Base-by-base conservation (phyloP, 495 filamentous ascomycete genomes). In the Baudoinia panamericana region DNA sequence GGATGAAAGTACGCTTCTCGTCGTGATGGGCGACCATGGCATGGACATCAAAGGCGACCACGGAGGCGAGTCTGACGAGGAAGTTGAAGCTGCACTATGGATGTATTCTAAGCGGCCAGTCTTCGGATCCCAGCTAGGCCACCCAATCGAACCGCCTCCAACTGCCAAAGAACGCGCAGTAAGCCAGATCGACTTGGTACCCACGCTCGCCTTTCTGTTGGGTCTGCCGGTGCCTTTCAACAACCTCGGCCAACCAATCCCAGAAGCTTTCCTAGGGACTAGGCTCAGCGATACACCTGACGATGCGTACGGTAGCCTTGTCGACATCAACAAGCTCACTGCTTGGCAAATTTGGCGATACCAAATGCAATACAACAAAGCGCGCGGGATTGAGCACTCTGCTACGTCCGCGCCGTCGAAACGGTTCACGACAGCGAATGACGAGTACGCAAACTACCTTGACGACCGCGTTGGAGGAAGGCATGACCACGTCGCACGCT, bases 11-110 rank as follows among this genome's bases (percentile, higher is more conserved):
- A 96, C 90, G 2, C 62, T 97, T 20, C 64, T 97, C 32, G 78
- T 97, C 12, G 82, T 96, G 12, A 93, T 97, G 84, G 90, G 90
- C 8, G 90, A 97, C 57, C 90, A 97, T 58, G 90, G 90, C 7
- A 97, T 97, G 90, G 90, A 97, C 61, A 65, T 70, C 18, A 97
- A 97, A 63, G 90, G 90, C 5, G 90, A 97, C 53, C 90, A 97
- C 53, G 90, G 90, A 29, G 90, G 90, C 30, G 90, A 97, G 61
- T 94, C 86, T 10, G 79, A 92, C 52, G 85, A 93, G 30, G 90
- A 97, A 54, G 72, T 97, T 20, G 75, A 96, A 59, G 86, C 90
- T 43, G 90, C 92, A 1, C 56, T 97, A 35, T 97, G 92, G 90
- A 88, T 97, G 85, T 97, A 95, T 56, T 94, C 92, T 4, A 87